Evolutionary conservation across 225 moss, liverwort and hornwort genomes (phyloP).

Genomic region (Anthoceros angustus): DNA sequence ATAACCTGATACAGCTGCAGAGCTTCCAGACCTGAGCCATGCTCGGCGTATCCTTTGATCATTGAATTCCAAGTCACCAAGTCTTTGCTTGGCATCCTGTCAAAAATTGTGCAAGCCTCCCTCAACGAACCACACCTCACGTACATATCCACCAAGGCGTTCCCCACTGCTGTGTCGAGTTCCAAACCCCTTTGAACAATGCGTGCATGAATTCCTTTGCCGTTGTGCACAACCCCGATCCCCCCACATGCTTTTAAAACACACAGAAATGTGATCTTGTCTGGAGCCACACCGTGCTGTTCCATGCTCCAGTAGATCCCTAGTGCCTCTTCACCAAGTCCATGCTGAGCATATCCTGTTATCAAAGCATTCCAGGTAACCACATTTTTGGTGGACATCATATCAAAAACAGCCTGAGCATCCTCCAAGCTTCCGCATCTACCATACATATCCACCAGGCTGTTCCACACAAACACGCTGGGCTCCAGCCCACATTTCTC

Average conservation of each 20-base stretch:
- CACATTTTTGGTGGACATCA: background rate
- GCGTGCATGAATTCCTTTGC: background rate
- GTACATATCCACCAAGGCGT: background rate
- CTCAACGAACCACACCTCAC: background rate
- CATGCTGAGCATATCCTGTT: background rate
- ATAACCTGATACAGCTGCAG: background rate
- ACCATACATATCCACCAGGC: background rate
- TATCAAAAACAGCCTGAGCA: background rate
- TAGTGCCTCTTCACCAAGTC: background rate
- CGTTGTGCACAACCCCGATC: background rate
- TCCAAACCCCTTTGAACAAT: background rate
- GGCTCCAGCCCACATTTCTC: background rate
- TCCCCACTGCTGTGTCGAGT: background rate
- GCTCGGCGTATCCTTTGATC: background rate
- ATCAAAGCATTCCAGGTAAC: slow-evolving; percentile 3
- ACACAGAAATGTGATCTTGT: background rate
- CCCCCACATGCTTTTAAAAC: background rate
- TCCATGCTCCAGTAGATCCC: background rate
- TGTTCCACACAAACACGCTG: background rate
- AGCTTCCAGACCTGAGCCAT: background rate
- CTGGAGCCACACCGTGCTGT: background rate
- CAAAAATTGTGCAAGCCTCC: background rate
- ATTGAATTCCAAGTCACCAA: background rate
- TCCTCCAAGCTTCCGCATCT: background rate
- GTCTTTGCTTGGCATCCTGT: background rate